These are phyloP conservation scores for Geotrichum reessii DNA, from an alignment of 1,139 yeast species.

Conservation along the genomic window DNA sequence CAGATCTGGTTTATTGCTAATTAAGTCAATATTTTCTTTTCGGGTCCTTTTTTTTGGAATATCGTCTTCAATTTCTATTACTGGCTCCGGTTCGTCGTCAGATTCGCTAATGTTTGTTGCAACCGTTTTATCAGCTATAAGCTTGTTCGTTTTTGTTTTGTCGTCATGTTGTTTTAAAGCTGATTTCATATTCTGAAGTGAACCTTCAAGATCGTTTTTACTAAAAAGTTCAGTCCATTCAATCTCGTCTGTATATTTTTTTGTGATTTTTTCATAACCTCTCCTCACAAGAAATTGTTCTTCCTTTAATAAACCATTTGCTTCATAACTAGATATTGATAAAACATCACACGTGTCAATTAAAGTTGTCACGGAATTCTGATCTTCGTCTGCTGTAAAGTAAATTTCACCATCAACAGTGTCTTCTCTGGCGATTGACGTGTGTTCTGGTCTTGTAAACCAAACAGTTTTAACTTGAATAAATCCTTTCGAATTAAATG, in stretches of 20 bases:
- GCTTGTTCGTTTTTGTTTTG: background rate
- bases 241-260: conserved; percentile 4
- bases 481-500: conserved; percentile 20
- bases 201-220: background rate
- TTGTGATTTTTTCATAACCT: conserved; percentile 6
- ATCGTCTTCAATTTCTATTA: background rate
- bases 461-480: conserved; percentile 23
- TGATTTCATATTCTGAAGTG: background rate
- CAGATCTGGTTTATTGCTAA: conserved; percentile 1
- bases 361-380: conserved; percentile 22
- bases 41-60: background rate
- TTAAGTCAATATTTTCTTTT: background rate
- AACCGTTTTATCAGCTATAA: background rate
- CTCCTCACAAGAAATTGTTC: conserved; percentile 12
- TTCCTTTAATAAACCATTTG: background rate
- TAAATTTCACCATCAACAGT: conserved; percentile 20
- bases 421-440: conserved; percentile 6
- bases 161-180: background rate
- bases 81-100: background rate
- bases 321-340: conserved; percentile 8
- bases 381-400: conserved; percentile 23
- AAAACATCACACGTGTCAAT: conserved; percentile 21
- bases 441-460: conserved; percentile 21
- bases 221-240: conserved; percentile 1
- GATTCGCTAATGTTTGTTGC: background rate